Percentiles rank a stretch among this genome's conserved stretches.
These are phyloP conservation scores for Hericium erinaceus DNA, from an alignment of 768 basidiomycete genomes.

Conservation along the genomic window DNA sequence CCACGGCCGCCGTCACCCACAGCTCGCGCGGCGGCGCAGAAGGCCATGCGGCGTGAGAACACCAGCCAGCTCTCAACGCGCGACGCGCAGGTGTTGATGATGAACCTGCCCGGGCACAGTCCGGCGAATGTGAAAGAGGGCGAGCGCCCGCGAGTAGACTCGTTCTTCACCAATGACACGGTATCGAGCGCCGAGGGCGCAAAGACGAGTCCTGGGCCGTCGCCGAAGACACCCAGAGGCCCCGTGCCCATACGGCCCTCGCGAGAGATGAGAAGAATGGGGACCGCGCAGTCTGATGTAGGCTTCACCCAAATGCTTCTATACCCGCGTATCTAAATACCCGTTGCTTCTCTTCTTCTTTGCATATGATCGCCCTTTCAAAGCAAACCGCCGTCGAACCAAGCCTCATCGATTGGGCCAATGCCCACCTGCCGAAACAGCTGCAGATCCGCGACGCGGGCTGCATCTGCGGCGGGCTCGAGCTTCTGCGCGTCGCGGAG, in stretches of 20 bases:
- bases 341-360: conserved; percentile 5
- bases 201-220: background rate
- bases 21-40: conserved; percentile 80
- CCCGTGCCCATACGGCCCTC: conserved; percentile 55
- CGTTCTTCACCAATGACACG: conserved; percentile 43
- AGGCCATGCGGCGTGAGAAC: conserved; percentile 77
- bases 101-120: conserved; percentile 41
- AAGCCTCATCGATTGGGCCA: conserved; percentile 81
- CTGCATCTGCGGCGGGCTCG: conserved; percentile 57
- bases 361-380: conserved; percentile 6
- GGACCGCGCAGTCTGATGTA: conserved; percentile 18
- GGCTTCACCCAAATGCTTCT: background rate
- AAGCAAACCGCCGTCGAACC: conserved; percentile 28
- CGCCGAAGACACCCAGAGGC: conserved; percentile 15
- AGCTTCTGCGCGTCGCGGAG: conserved; percentile 80
- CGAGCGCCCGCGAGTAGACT: conserved; percentile 42
- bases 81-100: conserved; percentile 64
- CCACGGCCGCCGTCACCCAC: conserved; percentile 91
- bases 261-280: conserved; percentile 47
- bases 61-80: conserved; percentile 72
- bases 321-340: conserved; percentile 1
- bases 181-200: conserved; percentile 14
- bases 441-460: conserved; percentile 44
- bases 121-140: conserved; percentile 21
- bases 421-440: conserved; percentile 62